Evolutionary conservation across 2,329 filamentous ascomycete genomes (phyloP).

Genomic region (Penicillium sp.): DNA sequence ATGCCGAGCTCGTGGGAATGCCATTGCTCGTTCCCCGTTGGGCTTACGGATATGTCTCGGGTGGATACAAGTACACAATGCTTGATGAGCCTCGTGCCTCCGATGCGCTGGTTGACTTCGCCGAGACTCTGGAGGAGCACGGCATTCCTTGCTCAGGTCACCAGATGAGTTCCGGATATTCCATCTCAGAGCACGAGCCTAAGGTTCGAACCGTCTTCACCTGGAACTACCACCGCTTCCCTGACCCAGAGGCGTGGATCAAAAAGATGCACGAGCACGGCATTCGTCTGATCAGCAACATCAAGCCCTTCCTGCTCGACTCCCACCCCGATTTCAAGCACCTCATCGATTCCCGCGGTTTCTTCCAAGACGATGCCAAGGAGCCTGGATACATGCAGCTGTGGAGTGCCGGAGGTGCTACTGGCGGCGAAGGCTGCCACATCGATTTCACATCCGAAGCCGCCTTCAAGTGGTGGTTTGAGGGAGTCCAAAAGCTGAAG

Average conservation of each 20-base stretch:
- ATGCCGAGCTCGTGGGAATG: conserved; percentile 68
- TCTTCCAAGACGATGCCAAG: conserved; percentile 63
- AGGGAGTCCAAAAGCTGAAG: conserved; percentile 64
- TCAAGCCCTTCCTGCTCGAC: conserved; percentile 70
- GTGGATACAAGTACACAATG: conserved; percentile 64
- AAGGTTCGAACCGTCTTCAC: conserved; percentile 72
- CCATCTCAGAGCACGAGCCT: conserved; percentile 64
- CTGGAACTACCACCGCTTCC: conserved; percentile 71
- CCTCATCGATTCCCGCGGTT: conserved; percentile 58
- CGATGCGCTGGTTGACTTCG: conserved; percentile 62
- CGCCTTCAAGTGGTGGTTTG: conserved; percentile 71
- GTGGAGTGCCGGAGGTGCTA: conserved; percentile 72
- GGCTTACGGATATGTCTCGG: conserved; percentile 72
- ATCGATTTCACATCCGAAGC: conserved; percentile 71
- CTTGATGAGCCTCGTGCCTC: conserved; percentile 56
- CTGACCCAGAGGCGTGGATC: conserved; percentile 65
- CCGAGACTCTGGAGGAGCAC: conserved; percentile 61
- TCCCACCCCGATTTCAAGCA: conserved; percentile 68
- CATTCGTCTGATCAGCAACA: conserved; percentile 68
- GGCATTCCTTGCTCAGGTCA: conserved; percentile 71
- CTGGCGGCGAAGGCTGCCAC: conserved; percentile 69
- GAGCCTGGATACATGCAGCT: conserved; percentile 61
- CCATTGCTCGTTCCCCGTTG: conserved; percentile 69
- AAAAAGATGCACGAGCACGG: conserved; percentile 63
- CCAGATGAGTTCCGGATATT: conserved; percentile 73